Percentiles rank a stretch among this genome's conserved stretches.
Evolutionary conservation across 2,329 filamentous ascomycete genomes (phyloP).

Genomic region (Alternaria viburni): DNA sequence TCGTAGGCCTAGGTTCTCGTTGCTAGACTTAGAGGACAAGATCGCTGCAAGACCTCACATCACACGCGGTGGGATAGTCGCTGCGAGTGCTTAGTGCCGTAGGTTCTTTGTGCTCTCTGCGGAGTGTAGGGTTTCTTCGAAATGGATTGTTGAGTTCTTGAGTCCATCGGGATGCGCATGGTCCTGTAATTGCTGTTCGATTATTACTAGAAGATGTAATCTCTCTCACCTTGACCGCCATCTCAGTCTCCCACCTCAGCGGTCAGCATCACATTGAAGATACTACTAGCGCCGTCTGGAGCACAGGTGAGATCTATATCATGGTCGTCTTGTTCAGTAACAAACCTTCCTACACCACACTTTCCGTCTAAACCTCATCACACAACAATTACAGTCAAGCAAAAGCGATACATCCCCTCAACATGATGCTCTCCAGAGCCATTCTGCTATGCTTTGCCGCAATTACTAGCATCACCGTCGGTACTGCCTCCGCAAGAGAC

Average conservation of each 20-base stretch:
- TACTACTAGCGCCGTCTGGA: not conserved
- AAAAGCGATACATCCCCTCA: too few species aligned
- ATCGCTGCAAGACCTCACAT: conserved; percentile 7
- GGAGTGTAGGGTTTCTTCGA: not conserved
- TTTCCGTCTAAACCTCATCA: not conserved
- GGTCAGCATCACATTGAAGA: not conserved
- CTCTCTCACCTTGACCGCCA: not conserved
- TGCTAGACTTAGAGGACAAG: conserved; percentile 37
- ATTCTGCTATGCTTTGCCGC: not conserved
- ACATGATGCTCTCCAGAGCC: not conserved
- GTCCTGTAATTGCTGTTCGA: not conserved
- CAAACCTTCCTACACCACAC: not conserved
- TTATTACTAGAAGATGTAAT: not conserved
- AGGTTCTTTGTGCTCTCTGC: not conserved
- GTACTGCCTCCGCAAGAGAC: not conserved
- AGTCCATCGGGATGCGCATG: not conserved
- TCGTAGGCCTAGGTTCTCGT: conserved; percentile 57
- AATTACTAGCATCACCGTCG: not conserved
- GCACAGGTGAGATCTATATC: not conserved
- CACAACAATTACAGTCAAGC: not conserved
- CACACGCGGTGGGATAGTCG: conserved; percentile 2
- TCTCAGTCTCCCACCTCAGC: not conserved
- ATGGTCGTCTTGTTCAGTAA: not conserved
- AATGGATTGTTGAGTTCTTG: not conserved
- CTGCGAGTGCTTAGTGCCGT: conserved; percentile 6